Evolutionary conservation across 2,329 filamentous ascomycete species (phyloP).

Genomic region (Ceratocystis smalleyi): DNA sequence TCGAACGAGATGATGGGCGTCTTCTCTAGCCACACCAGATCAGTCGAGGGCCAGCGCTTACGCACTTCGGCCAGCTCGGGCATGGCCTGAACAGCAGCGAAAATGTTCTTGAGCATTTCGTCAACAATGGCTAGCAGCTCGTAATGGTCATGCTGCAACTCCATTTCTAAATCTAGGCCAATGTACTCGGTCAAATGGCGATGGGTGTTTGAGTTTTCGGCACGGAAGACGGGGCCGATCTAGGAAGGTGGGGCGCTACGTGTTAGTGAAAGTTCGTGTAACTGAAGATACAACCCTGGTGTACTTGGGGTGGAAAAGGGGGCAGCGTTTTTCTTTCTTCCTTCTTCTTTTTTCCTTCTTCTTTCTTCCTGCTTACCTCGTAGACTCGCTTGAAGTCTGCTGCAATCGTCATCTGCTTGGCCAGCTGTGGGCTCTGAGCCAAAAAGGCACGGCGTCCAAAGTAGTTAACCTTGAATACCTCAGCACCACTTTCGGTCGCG

Average conservation of each 20-base stretch:
- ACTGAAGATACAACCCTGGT: not conserved
- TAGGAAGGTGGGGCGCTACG: slow-evolving; percentile 8
- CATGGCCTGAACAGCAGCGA: slow-evolving; percentile 28
- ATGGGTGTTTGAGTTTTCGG: slow-evolving; percentile 91
- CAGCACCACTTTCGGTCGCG: slow-evolving; percentile 79
- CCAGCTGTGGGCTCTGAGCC: slow-evolving; percentile 79
- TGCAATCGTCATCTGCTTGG: slow-evolving; percentile 85
- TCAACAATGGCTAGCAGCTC: slow-evolving; percentile 72
- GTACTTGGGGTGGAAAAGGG: not conserved
- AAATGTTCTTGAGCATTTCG: slow-evolving; percentile 61
- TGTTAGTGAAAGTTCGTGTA: not conserved
- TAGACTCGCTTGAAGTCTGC: slow-evolving; percentile 82
- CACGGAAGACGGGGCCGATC: slow-evolving; percentile 77
- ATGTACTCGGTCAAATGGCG: slow-evolving; percentile 91
- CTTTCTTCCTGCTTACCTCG: slow-evolving; percentile 35
- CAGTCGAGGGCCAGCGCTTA: slow-evolving; percentile 69
- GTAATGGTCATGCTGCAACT: slow-evolving; percentile 75
- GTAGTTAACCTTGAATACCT: slow-evolving; percentile 84
- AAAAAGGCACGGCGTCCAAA: slow-evolving; percentile 77
- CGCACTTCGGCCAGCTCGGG: slow-evolving; percentile 67
- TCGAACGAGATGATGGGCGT: slow-evolving; percentile 69
- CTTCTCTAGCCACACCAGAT: slow-evolving; percentile 73
- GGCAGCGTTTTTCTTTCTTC: not conserved
- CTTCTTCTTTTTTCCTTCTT: slow-evolving; percentile 10
- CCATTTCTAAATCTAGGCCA: slow-evolving; percentile 84